Conservation (phyloP, 2,329 filamentous ascomycete genomes). For the Botrytis byssoidea region DNA sequence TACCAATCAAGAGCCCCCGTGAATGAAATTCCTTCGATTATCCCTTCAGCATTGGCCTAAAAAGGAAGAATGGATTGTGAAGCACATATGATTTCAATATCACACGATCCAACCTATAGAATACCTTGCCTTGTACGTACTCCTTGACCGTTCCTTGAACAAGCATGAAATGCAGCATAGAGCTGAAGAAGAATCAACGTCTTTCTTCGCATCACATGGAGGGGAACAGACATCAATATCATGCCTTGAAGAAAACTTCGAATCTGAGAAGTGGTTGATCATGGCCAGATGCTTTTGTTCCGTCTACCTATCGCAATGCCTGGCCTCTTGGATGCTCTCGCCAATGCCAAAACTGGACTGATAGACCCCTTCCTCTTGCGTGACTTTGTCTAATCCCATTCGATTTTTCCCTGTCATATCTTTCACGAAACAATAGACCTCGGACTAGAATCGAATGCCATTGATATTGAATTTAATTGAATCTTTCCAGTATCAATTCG, state of each 20-base stretch:
- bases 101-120: neutral
- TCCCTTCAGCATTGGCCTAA: neutral
- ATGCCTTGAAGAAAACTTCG: neutral
- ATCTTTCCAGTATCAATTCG: neutral
- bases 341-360: neutral
- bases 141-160: neutral
- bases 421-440: neutral
- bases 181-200: neutral
- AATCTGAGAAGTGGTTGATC: neutral
- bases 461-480: neutral
- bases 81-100: constrained; percentile 11
- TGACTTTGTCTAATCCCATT: neutral
- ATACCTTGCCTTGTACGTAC: neutral
- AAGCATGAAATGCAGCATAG: neutral
- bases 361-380: neutral
- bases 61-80: neutral
- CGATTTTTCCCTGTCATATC: neutral
- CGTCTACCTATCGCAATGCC: neutral
- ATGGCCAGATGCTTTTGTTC: neutral
- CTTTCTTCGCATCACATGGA: neutral
- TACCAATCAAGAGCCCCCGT: neutral
- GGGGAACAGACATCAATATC: constrained; percentile 1
- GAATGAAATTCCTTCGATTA: neutral
- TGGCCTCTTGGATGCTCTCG: neutral
- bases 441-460: neutral